Percentiles rank a stretch among this genome's conserved stretches.
Conservation (phyloP, 2,329 filamentous ascomycete genomes). For the Karstenula rhodostoma region DNA sequence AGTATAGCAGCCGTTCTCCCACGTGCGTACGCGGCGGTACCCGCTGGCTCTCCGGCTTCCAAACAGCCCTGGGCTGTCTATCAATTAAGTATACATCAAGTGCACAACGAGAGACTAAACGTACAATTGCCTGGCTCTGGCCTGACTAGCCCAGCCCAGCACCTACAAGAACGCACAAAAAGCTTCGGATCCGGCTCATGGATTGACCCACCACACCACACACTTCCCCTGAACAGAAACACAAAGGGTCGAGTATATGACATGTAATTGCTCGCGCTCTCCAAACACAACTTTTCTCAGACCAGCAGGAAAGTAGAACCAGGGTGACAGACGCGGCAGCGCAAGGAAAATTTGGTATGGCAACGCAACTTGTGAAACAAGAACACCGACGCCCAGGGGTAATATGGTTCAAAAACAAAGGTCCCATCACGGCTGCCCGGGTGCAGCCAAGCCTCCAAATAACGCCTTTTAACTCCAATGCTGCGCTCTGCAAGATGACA, state of each 20-base stretch:
- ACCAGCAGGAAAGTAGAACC: constrained; percentile 17
- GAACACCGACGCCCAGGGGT: constrained; percentile 26
- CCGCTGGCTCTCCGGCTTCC: no score
- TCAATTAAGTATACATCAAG: no score
- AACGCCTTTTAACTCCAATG: constrained; percentile 48
- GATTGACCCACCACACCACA: no score
- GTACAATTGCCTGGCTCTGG: constrained; percentile 20
- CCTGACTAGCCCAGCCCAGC: neutral
- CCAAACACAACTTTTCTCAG: constrained; percentile 24
- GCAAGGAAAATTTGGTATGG: constrained; percentile 26
- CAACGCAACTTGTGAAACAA: constrained; percentile 12
- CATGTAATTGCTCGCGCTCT: neutral
- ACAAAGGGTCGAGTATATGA: constrained; percentile 1
- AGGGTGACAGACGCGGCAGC: constrained; percentile 12
- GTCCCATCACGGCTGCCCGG: constrained; percentile 18
- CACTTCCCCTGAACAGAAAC: neutral
- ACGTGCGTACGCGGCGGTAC: no score
- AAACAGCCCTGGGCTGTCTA: no score
- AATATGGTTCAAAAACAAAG: constrained; percentile 26
- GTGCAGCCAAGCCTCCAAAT: constrained; percentile 32
- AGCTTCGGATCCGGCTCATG: neutral
- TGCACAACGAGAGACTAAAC: constrained; percentile 33
- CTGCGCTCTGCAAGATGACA: constrained; percentile 46
- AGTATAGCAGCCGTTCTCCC: neutral
- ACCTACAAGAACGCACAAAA: constrained; percentile 14